Conservation (phyloP, 768 basidiomycete species). For the Mycena indigotica region DNA sequence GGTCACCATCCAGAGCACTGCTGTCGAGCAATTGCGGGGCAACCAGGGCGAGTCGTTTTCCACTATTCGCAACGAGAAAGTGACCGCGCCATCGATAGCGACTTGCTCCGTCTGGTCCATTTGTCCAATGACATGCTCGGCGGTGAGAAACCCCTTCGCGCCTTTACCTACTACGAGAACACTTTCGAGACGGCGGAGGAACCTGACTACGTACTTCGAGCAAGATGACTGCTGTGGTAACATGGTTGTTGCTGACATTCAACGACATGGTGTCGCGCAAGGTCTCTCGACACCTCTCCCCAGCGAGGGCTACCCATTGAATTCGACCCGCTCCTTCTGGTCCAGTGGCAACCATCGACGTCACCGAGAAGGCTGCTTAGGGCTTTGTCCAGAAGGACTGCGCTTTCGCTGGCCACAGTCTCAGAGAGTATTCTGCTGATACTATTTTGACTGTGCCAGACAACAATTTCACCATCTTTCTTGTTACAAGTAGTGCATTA, state of each 20-base stretch:
- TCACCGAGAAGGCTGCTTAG: constrained; percentile 97
- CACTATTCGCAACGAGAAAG: constrained; percentile 62
- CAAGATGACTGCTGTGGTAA: constrained; percentile 90
- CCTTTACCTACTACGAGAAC: constrained; percentile 90
- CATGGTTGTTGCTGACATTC: constrained; percentile 88
- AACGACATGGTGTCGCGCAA: constrained; percentile 84
- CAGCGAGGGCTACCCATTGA: constrained; percentile 83
- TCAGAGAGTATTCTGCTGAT: constrained; percentile 99
- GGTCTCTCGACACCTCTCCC: constrained; percentile 97
- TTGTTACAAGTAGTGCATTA: background rate
- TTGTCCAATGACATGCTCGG: constrained; percentile 90
- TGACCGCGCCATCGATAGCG: constrained; percentile 96
- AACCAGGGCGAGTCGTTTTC: constrained; percentile 93
- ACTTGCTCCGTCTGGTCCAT: constrained; percentile 93
- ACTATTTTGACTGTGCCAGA: no score
- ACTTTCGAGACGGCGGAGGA: constrained; percentile 94
- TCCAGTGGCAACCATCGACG: constrained; percentile 96
- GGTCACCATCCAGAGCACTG: constrained; percentile 73
- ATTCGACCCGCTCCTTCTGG: constrained; percentile 87
- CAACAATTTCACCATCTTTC: constrained; percentile 25
- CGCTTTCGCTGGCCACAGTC: constrained; percentile 95
- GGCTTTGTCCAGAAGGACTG: constrained; percentile 92
- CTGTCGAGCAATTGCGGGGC: constrained; percentile 86
- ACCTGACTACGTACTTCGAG: constrained; percentile 85
- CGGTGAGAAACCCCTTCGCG: constrained; percentile 73